Conservation (phyloP, 371 early-diverging fungal species). For the Mortierella sp. region DNA sequence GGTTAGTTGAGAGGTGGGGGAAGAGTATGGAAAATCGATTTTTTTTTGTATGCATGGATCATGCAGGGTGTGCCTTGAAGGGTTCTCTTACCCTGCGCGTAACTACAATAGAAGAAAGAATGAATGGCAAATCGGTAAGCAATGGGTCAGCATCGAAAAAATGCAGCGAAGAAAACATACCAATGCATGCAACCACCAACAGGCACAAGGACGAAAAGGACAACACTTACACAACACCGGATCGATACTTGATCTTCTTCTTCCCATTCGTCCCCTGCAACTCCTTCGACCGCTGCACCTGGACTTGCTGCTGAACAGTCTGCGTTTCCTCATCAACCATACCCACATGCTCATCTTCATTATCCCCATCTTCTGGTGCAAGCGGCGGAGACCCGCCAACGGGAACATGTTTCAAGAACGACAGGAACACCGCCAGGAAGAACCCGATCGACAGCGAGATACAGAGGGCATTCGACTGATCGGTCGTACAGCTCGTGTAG, state of each 20-base stretch:
- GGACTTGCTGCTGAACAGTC: background rate
- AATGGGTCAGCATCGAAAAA: background rate
- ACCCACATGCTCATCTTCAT: background rate
- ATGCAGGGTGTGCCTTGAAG: background rate
- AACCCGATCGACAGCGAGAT: slow-evolving; percentile 50
- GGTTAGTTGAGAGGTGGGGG: background rate
- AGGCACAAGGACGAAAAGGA: background rate
- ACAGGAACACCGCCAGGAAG: slow-evolving; percentile 48
- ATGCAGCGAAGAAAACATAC: background rate
- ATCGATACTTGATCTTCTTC: slow-evolving; percentile 26
- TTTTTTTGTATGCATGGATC: background rate
- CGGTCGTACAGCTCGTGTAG: slow-evolving; percentile 30
- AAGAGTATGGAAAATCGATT: background rate
- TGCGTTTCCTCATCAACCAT: background rate
- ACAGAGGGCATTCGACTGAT: slow-evolving; percentile 37
- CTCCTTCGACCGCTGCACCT: slow-evolving; percentile 1
- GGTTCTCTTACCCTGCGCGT: slow-evolving; percentile 30
- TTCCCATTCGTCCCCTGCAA: background rate
- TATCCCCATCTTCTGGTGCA: slow-evolving; percentile 10
- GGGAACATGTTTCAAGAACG: slow-evolving; percentile 53
- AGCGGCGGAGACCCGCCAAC: slow-evolving; percentile 33
- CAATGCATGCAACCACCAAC: background rate
- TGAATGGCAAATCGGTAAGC: background rate
- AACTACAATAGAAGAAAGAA: slow-evolving; percentile 15
- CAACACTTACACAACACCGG: slow-evolving; percentile 35